A percentile compares a stretch with the other conserved stretches of the same genome.
Evolutionary conservation across 257 asterid genomes (phyloP).

Genomic region (Solanum pinnatisectum): DNA sequence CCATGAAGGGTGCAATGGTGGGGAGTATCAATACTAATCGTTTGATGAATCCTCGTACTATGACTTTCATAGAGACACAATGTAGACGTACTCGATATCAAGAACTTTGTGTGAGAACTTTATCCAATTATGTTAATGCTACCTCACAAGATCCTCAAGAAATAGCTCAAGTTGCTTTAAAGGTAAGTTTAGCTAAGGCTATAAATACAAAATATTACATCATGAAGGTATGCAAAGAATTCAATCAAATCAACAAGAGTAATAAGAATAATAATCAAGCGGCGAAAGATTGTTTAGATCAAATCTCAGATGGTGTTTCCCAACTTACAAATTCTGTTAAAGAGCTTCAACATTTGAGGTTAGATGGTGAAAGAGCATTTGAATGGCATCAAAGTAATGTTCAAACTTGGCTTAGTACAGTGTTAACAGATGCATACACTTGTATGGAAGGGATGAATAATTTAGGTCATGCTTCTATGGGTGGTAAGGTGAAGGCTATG

Average conservation of each 20-base stretch:
- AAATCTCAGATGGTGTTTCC: conserved; percentile 47
- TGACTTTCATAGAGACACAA: conserved; percentile 22
- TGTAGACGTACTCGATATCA: conserved; percentile 39
- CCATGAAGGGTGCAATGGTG: conserved; percentile 4
- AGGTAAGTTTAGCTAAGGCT: conserved; percentile 38
- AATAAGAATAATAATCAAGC: conserved; percentile 21
- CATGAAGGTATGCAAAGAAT: conserved; percentile 29
- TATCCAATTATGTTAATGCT: conserved; percentile 20
- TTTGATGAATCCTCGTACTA: neutral
- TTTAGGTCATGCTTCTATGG: conserved; percentile 24
- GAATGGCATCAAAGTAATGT: conserved; percentile 58
- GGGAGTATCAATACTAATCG: neutral
- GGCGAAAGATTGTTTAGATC: conserved; percentile 45
- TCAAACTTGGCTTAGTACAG: conserved; percentile 48
- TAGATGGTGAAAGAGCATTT: conserved; percentile 20
- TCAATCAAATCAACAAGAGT: conserved; percentile 17
- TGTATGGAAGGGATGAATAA: conserved; percentile 47
- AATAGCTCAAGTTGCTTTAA: conserved; percentile 41
- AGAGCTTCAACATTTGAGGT: conserved; percentile 30
- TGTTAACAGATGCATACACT: conserved; percentile 34
- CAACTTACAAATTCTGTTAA: conserved; percentile 42
- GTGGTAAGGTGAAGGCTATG: conserved; percentile 25
- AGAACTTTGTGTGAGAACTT: conserved; percentile 21
- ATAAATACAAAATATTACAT: conserved; percentile 34
- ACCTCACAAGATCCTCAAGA: conserved; percentile 23